Evolutionary conservation across 495 filamentous ascomycete species (phyloP), one percentile per base, ranked within the genome.

Genomic region (Penicillium ochrochloron): DNA sequence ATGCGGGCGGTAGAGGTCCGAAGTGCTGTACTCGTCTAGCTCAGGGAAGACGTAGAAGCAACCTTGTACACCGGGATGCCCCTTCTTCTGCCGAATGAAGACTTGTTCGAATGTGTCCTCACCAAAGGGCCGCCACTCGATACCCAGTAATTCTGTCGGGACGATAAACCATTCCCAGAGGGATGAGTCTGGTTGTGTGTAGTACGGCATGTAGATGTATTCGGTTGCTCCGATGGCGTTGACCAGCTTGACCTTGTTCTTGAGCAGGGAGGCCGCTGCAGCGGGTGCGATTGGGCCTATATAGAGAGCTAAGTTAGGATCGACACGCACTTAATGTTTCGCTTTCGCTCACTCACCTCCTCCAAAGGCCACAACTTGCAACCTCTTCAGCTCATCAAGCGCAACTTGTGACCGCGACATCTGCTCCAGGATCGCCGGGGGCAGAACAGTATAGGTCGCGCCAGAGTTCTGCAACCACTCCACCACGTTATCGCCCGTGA

Each of bases 1-100:
- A 62, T 88, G 85, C 15, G 71, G 78, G 21, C 67, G 69, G 66
- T 79, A 90, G 19, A 89, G 72, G 68, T 90, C 87, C 44, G 83
- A 82, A 11, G 83, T 87, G 37, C 74, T 69, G 63, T 80, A 87
- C 64, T 85, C 82, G 5, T 82, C 60, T 3, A 70, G 17, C 10
- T 78, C 65, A 7, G 75, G 75, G 52, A 76, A 79, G 3, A 67
- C 70, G 17, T 71, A 67, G 41, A 71, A 76, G 46, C 69, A 60
- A 21, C 67, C 68, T 14, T 79, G 74, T 11, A 66, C 46, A 8
- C 44, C 64, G 0, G 59, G 66, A 37, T 65, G 46, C 33, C 69
- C 48, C 35, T 46, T 46, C 8, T 64, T 50, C 25, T 31, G 55
- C 3, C 70, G 64, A 19, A 71, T 59, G 29, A 74, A 44, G 34